Percentiles rank a stretch among this genome's conserved stretches.
These are phyloP conservation scores for Aspergillus eucalypticola DNA, from an alignment of 2,329 filamentous ascomycete genomes.

Conservation along the genomic window DNA sequence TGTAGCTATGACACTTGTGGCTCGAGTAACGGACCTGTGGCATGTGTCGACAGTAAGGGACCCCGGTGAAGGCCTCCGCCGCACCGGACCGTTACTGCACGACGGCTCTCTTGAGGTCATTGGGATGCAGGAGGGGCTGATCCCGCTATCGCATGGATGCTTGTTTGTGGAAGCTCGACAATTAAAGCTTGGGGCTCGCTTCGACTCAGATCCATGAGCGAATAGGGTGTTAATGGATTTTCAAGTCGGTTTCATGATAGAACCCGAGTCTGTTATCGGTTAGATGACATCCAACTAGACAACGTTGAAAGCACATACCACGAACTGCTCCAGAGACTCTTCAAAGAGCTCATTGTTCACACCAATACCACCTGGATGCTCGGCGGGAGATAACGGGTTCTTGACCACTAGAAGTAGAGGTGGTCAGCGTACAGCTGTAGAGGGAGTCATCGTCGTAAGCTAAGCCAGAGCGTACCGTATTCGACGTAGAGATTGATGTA, in stretches of 20 bases:
- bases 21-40: background rate
- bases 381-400: constrained; percentile 62
- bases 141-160: no score
- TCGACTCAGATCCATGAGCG: background rate
- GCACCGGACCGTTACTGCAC: background rate
- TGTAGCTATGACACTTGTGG: background rate
- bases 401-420: constrained; percentile 55
- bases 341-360: constrained; percentile 68
- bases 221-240: background rate
- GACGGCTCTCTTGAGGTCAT: background rate
- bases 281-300: constrained; percentile 21
- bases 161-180: background rate
- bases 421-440: constrained; percentile 12
- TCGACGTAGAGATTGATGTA: constrained; percentile 98
- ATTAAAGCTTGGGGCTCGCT: background rate
- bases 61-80: background rate
- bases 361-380: constrained; percentile 62
- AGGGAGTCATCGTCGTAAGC: background rate
- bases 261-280: constrained; percentile 34
- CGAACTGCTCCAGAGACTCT: constrained; percentile 55
- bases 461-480: constrained; percentile 61
- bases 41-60: background rate
- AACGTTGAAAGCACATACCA: constrained; percentile 39
- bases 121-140: background rate
- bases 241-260: constrained; percentile 25